Evolutionary conservation across 441 rosid species (phyloP), one percentile per base, ranked within the genome.

Genomic region (Viola pubescens): DNA sequence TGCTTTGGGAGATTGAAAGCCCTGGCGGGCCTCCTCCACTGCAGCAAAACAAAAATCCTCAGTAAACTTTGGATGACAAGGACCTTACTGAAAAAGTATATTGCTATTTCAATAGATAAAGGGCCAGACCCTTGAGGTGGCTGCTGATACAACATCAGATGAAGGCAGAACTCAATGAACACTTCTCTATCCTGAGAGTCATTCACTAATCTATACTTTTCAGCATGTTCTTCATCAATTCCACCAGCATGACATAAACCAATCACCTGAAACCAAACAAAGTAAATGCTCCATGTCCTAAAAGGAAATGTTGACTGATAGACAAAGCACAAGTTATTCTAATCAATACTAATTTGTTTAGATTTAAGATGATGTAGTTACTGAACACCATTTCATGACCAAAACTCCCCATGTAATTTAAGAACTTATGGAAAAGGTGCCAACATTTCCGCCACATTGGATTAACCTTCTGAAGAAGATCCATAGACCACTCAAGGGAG

Each of bases 21-120:
- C 98, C 98, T 41, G 95, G 87, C 16, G 86, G 75, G 72, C 81
- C 68, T 64, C 87, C 95, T 73, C 86, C 91, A 14, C 98, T 92
- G 77, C 67, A 80, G 42, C 11, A 64, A 65, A 81, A 72, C 56
- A 61, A 49, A 26, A 5, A 72, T 66, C 52, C 64, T 59, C 53
- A 58, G 53, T 60, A 47, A 72, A 37, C 5, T 61, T 54, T 26
- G 57, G 59, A 48, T 46, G 66, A 39, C 44, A 48, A 47, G 7
- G 13, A 5, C 54, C 61, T 47, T 34, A 38, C 60, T 64, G 52
- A 41, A 66, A 40, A 52, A 68, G 41, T 2, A 62, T 52, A 52
- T 14, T n/a, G 37, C 46, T 52, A 37, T 26, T 11, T 39, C 16
- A 42, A 65, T 37, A 37, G 58, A 71, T 55, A 46, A 69, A 67